phyloP scores from a whole-genome alignment of 2,329 filamentous ascomycete genomes.

The Ilyonectria mors-panacis region DNA sequence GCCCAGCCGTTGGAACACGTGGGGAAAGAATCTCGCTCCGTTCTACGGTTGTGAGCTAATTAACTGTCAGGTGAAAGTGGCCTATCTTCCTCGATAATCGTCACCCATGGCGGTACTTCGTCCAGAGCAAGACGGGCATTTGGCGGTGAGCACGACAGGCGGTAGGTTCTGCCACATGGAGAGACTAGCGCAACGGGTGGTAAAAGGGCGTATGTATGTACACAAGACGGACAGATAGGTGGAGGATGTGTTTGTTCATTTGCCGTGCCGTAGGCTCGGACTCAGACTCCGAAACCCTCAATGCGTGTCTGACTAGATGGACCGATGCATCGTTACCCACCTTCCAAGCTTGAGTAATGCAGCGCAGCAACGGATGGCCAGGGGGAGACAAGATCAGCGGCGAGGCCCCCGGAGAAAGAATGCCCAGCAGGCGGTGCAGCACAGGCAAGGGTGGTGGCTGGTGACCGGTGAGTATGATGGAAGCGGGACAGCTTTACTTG shows the following conservation, averaged over 20 bases:
- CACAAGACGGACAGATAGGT: background rate
- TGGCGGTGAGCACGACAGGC: constrained; percentile 21
- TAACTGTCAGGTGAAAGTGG: background rate
- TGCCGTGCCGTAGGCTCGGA: background rate
- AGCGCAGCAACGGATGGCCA: background rate
- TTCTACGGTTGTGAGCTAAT: constrained; percentile 18
- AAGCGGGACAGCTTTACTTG: background rate
- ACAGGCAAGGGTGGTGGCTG: constrained; percentile 1
- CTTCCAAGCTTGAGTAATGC: background rate
- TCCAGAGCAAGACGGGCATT: background rate
- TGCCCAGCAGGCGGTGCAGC: constrained; percentile 26
- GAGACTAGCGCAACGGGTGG: constrained; percentile 5
- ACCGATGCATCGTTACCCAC: constrained; percentile 12
- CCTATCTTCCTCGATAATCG: background rate
- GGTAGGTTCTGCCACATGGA: constrained; percentile 13
- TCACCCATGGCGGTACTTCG: background rate
- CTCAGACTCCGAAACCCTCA: background rate
- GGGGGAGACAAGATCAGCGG: constrained; percentile 30
- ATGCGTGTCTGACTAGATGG: background rate
- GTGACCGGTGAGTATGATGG: background rate
- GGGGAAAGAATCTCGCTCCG: constrained; percentile 19
- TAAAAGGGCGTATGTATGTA: background rate
- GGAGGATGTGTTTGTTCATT: background rate
- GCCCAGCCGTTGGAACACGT: constrained; percentile 37
- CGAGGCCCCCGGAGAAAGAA: background rate